Percentiles rank a stretch among this genome's conserved stretches.
These are phyloP conservation scores for Globisporangium echinulatum DNA, from an alignment of 352 stramenopile species.

Conservation along the genomic window DNA sequence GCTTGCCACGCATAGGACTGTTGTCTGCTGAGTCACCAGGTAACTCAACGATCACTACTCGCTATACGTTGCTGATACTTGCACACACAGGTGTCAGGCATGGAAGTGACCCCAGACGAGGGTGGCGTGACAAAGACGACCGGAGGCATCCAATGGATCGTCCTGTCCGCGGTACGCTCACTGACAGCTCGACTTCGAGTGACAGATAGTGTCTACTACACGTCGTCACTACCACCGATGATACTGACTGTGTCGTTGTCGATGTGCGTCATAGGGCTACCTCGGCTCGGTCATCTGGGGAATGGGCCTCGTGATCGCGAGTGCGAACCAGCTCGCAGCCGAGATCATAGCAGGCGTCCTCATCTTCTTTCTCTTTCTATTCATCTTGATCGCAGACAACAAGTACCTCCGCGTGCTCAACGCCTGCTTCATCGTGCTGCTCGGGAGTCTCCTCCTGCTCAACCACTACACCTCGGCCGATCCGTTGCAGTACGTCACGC, in stretches of 20 bases:
- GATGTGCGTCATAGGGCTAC: constrained; percentile 45
- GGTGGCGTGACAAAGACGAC: constrained; percentile 82
- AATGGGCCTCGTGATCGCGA: constrained; percentile 77
- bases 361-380: constrained; percentile 82
- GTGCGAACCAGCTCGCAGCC: constrained; percentile 43
- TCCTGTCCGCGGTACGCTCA: constrained; percentile 53
- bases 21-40: not conserved
- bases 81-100: constrained; percentile 57
- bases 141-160: constrained; percentile 62
- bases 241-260: too few relatives aligned
- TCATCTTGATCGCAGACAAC: constrained; percentile 88
- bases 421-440: constrained; percentile 76
- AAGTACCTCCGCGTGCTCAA: constrained; percentile 80
- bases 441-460: constrained; percentile 67
- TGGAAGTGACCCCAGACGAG: constrained; percentile 87
- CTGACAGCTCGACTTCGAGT: too few relatives aligned
- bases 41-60: not conserved
- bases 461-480: constrained; percentile 61
- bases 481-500: constrained; percentile 75
- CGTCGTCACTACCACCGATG: too few relatives aligned
- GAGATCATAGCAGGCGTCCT: constrained; percentile 78
- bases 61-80: not conserved
- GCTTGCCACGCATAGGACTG: not conserved
- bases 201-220: too few relatives aligned
- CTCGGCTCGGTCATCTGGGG: constrained; percentile 82